Evolutionary conservation across 805 yeast genomes (phyloP), one percentile per base, ranked within the genome.

Genomic region (Monosporozyma servazzii): DNA sequence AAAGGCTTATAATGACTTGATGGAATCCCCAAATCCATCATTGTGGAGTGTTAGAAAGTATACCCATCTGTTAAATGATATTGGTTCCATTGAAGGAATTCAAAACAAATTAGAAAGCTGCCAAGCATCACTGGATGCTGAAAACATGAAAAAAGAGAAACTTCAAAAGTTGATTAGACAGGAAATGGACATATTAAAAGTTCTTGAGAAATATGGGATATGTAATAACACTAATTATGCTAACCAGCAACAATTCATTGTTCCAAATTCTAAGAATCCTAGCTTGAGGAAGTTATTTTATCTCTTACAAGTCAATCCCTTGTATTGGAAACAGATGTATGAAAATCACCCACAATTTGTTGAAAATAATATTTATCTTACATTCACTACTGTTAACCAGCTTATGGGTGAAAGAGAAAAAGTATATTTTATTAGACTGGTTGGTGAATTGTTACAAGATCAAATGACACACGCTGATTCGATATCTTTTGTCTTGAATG

Each of bases 221-320:
- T 33, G 30, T 33, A 41, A 45, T 21, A 23, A 23, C 15, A 15
- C 29, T 4, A 18, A 20, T 21, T 21, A 7, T 15, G 6, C 23
- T 7, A 47, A 23, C n/a, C 41, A 45, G 17, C 21, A 48, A 5
- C 41, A 41, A 2, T 45, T 52, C 3, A 44, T 47, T 27, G 48
- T 55, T 17, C 57, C 64, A 1, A 49, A 49, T 10, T 51, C 57
- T 13, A 55, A 51, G 29, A 56, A 56, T 47, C 60, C 63, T 39
- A 57, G 60, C 5, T 86, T 85, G 66, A 96, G 84, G 58, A 84
- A 86, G 21, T 62, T 91, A 48, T 82, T 93, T 58, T 93, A 84
- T 61, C 69, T 91, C 25, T 66, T 93, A 44, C 98, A 93, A 64
- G 86, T 95, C 0, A 88, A 87, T 59, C 86, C 96, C 0, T 64